Base-by-base conservation (phyloP, 179 eudicot genomes). In the Gypsophila paniculata region DNA sequence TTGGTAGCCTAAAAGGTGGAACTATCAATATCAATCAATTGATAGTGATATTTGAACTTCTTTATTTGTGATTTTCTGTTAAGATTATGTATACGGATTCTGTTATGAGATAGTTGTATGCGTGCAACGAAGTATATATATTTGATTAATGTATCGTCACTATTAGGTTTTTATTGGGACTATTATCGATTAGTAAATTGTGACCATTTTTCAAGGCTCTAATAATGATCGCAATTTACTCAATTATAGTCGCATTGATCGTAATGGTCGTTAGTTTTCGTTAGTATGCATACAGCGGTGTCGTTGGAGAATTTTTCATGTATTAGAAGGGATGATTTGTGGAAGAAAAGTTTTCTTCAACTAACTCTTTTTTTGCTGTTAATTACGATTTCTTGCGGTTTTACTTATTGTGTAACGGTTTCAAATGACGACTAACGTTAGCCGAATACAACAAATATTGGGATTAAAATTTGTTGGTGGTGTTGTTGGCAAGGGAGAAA, bases 31-130 rank as follows among this genome's bases (percentile, higher is more conserved):
- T 63, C 77, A 58, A 69, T 78, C 77, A 39, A 62, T 19, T 78
- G 81, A 78, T 15, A 55, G 55, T 64, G 78, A 78, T 78, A 21
- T 70, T 7, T 70, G 42, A 78, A 78, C 81, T 71, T 64, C 72
- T 78, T 32, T 29, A 23, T 13, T 61, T 7, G 25, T 26, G 38
- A 23, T 25, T 71, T 61, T 7, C 52, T 36, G 34, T 25, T 8
- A 42, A 15, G 10, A 42, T 38, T 36, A 29, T 29, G 34, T 29
- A 29, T 29, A 29, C 1, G 4, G 34, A 29, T 29, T 29, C 34
- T 1, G 4, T 4, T 29, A 29, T 4, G 34, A 29, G 34, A 29
- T 4, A 1, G 34, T 29, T 29, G 34, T 29, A 29, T 29, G 34
- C 34, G 34, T 29, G 4, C 4, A 4, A 4, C 4, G 34, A 29